Evolutionary conservation across 371 early-diverging fungal genomes (phyloP), one percentile per base, ranked within the genome.

Genomic region (Apophysomyces sp.): DNA sequence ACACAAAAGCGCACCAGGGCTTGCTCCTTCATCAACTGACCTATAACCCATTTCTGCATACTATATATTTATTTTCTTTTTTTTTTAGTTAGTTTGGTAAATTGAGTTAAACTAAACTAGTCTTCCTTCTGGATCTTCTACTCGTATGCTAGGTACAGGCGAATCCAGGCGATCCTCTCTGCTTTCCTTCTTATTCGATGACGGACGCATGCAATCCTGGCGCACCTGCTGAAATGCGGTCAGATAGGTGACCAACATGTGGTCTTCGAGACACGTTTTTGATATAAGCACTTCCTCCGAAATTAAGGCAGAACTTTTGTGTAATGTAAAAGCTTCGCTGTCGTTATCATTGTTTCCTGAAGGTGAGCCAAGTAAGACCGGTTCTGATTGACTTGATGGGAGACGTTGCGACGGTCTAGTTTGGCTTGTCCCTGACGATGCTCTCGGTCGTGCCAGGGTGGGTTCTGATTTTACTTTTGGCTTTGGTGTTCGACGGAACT

Each of bases 191-290:
- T 5, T 34, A 26, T 21, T 37, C 28, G 37, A 39, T 12, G 21
- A 28, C 16, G 9, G 52, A 24, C 73, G 76, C 75, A 78, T 76
- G 52, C 78, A 73, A 30, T 72, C 72, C 37, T 76, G 71, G 6
- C 77, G 64, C 7, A 65, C 81, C 27, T 62, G 68, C 53, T 78
- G 78, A 16, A 78, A 74, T 6, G 78, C 78, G 16, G 69, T 76
- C 29, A 81, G 60, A 57, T 81, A 81, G 27, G 77, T 81, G 5
- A 81, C 76, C 15, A 81, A 68, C 78, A 73, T 72, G 66, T 81
- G 81, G 34, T 81, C 81, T 52, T 81, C 78, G 0, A 81, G 58
- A 41, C 78, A 81, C 0, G 81, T 76, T 52, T 76, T 74, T 27
- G 81, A 72, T 7, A 81, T 73, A 18, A 72, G 36, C 12, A 74